Evolutionary conservation across 495 filamentous ascomycete genomes (phyloP).

Genomic region (Hamigera avellanea): DNA sequence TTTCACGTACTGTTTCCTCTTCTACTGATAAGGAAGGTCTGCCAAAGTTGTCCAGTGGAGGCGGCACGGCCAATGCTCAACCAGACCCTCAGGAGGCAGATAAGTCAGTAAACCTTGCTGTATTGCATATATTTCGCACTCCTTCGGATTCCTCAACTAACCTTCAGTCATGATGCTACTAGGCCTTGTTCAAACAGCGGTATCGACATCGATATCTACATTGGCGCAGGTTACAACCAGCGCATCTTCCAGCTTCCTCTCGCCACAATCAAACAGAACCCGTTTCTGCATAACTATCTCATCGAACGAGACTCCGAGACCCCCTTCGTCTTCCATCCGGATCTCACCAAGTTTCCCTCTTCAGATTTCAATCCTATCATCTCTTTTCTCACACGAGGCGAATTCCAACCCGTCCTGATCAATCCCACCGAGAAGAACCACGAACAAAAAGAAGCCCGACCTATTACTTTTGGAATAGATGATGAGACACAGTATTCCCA

Average conservation of each 20-base stretch:
- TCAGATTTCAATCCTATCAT: neutral
- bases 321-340: neutral
- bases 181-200: too few relatives aligned
- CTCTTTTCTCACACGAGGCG: neutral
- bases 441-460: neutral
- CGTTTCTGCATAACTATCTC: neutral
- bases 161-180: too few relatives aligned
- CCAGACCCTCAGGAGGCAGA: too few relatives aligned
- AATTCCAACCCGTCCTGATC: neutral
- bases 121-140: too few relatives aligned
- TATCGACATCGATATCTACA: neutral
- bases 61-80: too few relatives aligned
- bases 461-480: too few relatives aligned
- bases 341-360: neutral
- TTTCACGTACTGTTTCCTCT: too few relatives aligned
- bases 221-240: neutral
- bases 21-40: too few relatives aligned
- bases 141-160: too few relatives aligned
- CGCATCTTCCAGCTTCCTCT: neutral
- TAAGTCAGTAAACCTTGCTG: too few relatives aligned
- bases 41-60: too few relatives aligned
- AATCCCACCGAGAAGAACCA: neutral
- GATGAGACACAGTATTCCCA: too few relatives aligned
- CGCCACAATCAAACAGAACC: neutral
- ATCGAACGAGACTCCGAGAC: neutral